phyloP scores from a whole-genome alignment of 1,139 yeast species.

The Groenewaldozyma sp. region DNA sequence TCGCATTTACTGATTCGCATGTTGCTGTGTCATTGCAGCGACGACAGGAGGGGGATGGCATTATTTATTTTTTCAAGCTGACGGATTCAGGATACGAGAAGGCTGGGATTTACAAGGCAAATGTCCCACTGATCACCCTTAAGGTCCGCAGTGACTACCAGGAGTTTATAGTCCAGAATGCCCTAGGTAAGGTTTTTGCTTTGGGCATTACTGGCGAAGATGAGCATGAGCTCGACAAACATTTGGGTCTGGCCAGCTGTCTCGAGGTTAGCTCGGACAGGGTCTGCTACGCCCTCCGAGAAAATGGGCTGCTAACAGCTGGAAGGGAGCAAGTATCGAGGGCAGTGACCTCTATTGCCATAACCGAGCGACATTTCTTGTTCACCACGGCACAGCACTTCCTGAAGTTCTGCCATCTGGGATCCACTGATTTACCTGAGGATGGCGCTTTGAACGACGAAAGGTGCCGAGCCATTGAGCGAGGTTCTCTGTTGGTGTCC shows the following conservation, averaged over 20 bases:
- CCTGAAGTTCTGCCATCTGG: constrained; percentile 72
- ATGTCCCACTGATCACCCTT: constrained; percentile 35
- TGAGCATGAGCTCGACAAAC: constrained; percentile 1
- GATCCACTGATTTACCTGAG: constrained; percentile 29
- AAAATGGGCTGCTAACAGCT: not conserved
- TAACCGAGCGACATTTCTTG: constrained; percentile 63
- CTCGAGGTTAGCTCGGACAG: not conserved
- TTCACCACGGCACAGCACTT: constrained; percentile 86
- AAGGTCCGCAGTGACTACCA: constrained; percentile 49
- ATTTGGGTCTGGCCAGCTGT: not conserved
- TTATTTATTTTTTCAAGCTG: constrained; percentile 2
- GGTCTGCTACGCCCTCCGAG: not conserved
- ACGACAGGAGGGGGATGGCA: constrained; percentile 30
- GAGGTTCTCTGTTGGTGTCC: constrained; percentile 78
- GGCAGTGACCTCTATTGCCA: constrained; percentile 74
- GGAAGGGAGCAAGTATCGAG: constrained; percentile 53
- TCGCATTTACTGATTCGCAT: constrained; percentile 46
- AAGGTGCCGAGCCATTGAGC: constrained; percentile 77
- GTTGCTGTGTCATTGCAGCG: constrained; percentile 43
- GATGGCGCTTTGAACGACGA: constrained; percentile 49
- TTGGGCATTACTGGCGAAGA: not conserved
- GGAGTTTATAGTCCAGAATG: constrained; percentile 47
- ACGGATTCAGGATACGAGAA: not conserved
- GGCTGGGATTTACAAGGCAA: constrained; percentile 1
- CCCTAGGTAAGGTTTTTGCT: constrained; percentile 47